A percentile compares a stretch with the other conserved stretches of the same genome.
phyloP scores from a whole-genome alignment of 371 early-diverging fungal species.

The Umbelopsis sp. region DNA sequence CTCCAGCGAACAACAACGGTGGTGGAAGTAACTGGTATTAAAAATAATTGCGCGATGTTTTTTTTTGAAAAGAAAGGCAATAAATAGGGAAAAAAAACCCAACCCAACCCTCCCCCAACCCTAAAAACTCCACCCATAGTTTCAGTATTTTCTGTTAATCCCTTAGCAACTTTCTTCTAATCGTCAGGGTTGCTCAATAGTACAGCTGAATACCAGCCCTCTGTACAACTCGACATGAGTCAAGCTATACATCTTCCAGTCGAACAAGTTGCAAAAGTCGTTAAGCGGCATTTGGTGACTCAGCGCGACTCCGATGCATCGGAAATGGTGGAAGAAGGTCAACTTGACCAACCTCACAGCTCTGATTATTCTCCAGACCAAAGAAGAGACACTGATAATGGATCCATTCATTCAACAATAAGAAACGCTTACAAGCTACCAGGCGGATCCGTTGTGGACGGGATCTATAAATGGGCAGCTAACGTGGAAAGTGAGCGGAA shows the following conservation, averaged over 20 bases:
- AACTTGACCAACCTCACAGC: conserved; percentile 30
- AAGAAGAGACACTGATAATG: neutral
- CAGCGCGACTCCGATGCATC: conserved; percentile 42
- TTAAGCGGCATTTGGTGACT: conserved; percentile 71
- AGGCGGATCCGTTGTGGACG: conserved; percentile 83
- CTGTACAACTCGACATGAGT: neutral
- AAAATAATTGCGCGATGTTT: neutral
- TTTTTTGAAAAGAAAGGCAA: too few species aligned
- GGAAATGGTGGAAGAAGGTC: conserved; percentile 32
- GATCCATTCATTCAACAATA: conserved; percentile 3
- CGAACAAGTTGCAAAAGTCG: conserved; percentile 73
- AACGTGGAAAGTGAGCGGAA: conserved; percentile 64
- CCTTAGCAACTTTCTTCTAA: neutral
- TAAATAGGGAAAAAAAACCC: neutral
- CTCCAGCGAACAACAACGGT: neutral
- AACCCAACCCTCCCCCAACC: neutral
- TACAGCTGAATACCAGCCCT: conserved; percentile 6
- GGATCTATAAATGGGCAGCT: conserved; percentile 93
- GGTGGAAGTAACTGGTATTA: neutral
- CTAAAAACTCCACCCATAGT: neutral
- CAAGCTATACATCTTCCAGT: conserved; percentile 61
- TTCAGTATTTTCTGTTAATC: neutral
- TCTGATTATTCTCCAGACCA: conserved; percentile 37
- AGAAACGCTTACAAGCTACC: conserved; percentile 55
- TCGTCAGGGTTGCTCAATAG: neutral